These are phyloP conservation scores for Fusarium staphyleae DNA, from an alignment of 2,329 filamentous ascomycete genomes.

Conservation along the genomic window DNA sequence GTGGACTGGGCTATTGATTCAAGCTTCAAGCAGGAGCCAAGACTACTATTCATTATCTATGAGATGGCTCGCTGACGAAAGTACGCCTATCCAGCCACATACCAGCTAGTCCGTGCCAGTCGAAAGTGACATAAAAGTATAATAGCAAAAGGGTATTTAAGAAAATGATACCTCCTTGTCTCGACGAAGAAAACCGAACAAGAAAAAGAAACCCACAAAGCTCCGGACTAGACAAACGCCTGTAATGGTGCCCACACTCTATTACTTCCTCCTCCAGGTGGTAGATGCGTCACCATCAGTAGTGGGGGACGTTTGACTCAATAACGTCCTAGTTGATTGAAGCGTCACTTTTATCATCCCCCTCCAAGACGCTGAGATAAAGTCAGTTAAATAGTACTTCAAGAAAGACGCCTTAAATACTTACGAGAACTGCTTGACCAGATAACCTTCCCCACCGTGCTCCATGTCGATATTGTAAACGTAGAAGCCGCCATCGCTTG, in stretches of 20 bases:
- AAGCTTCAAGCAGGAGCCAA: background rate
- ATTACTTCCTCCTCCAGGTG: background rate
- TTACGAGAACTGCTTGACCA: conserved; percentile 93
- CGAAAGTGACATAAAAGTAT: background rate
- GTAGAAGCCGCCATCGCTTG: conserved; percentile 93
- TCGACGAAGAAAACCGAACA: background rate
- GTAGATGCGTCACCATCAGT: background rate
- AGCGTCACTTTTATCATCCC: conserved; percentile 62
- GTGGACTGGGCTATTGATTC: background rate
- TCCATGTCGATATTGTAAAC: conserved; percentile 96
- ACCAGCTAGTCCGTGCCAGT: background rate
- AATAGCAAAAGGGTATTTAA: conserved; percentile 15
- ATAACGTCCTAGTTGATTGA: conserved; percentile 49
- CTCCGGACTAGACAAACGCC: conserved; percentile 22
- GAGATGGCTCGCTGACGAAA: background rate
- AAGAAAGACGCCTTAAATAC: conserved; percentile 46
- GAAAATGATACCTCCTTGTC: conserved; percentile 8
- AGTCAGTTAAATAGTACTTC: conserved; percentile 7
- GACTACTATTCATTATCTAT: conserved; percentile 1
- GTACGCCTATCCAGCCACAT: background rate
- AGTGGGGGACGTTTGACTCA: background rate
- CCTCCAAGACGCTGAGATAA: conserved; percentile 57
- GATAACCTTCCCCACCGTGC: conserved; percentile 87
- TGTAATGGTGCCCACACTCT: conserved; percentile 19
- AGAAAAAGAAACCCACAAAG: conserved; percentile 1